Evolutionary conservation across 257 asterid species (phyloP).

Genomic region (Ilex asprella): DNA sequence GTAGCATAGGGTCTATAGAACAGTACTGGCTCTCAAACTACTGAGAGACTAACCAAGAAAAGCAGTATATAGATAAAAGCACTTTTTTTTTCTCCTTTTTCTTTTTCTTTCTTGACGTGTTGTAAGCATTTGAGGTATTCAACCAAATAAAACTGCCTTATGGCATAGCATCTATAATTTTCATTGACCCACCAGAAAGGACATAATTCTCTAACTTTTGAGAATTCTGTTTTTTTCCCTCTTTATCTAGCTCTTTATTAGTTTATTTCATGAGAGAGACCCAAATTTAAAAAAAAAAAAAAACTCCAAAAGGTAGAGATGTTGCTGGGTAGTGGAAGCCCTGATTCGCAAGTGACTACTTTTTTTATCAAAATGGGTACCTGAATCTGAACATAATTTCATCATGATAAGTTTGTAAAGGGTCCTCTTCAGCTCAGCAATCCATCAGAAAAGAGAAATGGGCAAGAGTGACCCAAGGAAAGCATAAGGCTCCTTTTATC

Average conservation of each 20-base stretch:
- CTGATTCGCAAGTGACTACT: neutral
- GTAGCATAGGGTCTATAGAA: too few species aligned
- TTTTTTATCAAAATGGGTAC: neutral
- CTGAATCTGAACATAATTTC: neutral
- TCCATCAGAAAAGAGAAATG: neutral
- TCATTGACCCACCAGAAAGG: neutral
- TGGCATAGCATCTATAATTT: slow-evolving; percentile 2
- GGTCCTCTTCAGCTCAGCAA: too few species aligned
- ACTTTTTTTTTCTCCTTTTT: slow-evolving; percentile 6
- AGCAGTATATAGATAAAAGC: neutral
- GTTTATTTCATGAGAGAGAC: neutral
- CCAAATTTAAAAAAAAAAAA: neutral
- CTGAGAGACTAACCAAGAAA: too few species aligned
- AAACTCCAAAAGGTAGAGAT: neutral
- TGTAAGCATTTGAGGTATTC: slow-evolving; percentile 28
- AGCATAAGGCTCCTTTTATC: neutral
- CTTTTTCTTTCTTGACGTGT: slow-evolving; percentile 15
- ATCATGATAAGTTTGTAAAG: too few species aligned
- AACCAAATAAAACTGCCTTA: slow-evolving; percentile 26
- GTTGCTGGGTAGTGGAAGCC: neutral
- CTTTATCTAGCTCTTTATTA: neutral
- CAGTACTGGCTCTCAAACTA: too few species aligned
- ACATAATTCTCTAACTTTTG: neutral
- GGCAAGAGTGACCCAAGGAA: neutral
- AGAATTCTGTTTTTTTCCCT: neutral